A percentile compares a stretch with the other conserved stretches of the same genome.
phyloP scores from a whole-genome alignment of 495 filamentous ascomycete genomes.

The Stereocaulon alpinum region DNA sequence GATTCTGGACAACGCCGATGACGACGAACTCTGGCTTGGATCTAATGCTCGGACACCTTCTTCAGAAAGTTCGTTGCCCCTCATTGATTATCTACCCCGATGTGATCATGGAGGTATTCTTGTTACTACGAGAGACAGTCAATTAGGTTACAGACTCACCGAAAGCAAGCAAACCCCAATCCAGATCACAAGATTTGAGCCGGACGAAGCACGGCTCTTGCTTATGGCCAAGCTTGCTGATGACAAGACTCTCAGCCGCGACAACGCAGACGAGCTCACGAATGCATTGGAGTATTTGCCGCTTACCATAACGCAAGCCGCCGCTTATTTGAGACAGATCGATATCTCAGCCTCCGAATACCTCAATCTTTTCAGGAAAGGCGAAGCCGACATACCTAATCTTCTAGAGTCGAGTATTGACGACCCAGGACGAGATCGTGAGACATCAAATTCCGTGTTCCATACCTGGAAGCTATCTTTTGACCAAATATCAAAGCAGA shows the following conservation, averaged over 20 bases:
- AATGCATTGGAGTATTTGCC: constrained; percentile 22
- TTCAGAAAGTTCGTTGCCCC: constrained; percentile 1
- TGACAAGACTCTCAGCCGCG: constrained; percentile 1
- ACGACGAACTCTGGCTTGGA: constrained; percentile 27
- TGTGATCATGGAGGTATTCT: constrained; percentile 22
- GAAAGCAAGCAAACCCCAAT: constrained; percentile 13
- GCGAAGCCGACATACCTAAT: constrained; percentile 16
- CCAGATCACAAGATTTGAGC: constrained; percentile 6
- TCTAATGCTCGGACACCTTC: neutral
- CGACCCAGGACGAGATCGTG: constrained; percentile 25
- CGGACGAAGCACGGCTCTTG: constrained; percentile 10
- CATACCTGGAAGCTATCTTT: constrained; percentile 41
- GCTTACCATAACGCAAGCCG: constrained; percentile 26
- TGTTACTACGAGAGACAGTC: constrained; percentile 25
- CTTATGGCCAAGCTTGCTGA: constrained; percentile 10
- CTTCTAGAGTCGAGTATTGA: constrained; percentile 15
- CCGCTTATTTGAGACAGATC: constrained; percentile 22
- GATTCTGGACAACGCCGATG: constrained; percentile 45
- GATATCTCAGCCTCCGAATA: constrained; percentile 21
- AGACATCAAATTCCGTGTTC: constrained; percentile 29
- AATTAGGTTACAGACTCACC: constrained; percentile 14
- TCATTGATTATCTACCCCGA: constrained; percentile 24
- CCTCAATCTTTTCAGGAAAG: constrained; percentile 13
- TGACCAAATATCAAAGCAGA: constrained; percentile 29
- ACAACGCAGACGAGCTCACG: constrained; percentile 11